phyloP scores from a whole-genome alignment of 1,284 basidiomycete genomes.

The Microbotryum violaceum region DNA sequence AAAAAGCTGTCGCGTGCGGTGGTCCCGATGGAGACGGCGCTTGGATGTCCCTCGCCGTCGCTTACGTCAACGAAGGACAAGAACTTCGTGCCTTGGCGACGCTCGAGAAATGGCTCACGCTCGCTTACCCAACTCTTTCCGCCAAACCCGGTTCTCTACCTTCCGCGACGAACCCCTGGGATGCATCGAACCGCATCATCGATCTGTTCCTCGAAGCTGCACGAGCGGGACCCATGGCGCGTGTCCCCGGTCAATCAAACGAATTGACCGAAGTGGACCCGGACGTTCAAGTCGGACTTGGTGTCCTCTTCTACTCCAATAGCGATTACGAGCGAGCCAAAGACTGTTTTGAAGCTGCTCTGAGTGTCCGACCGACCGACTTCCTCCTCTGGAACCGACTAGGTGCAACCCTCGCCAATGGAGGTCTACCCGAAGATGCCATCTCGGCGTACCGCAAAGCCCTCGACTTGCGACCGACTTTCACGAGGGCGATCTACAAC shows the following conservation, averaged over 20 bases:
- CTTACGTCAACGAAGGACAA: conserved; percentile 92
- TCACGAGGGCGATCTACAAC: conserved; percentile 95
- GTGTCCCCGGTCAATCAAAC: conserved; percentile 33
- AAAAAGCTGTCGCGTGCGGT: conserved; percentile 55
- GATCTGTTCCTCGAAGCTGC: conserved; percentile 80
- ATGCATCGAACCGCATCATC: conserved; percentile 70
- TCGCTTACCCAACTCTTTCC: conserved; percentile 57
- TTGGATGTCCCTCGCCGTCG: conserved; percentile 88
- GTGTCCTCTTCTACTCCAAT: conserved; percentile 80
- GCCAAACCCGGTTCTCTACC: conserved; percentile 45
- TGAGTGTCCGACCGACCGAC: conserved; percentile 82
- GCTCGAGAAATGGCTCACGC: conserved; percentile 76
- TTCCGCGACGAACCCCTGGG: conserved; percentile 56
- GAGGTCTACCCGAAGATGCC: conserved; percentile 88
- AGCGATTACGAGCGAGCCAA: conserved; percentile 84
- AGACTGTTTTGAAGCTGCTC: conserved; percentile 87
- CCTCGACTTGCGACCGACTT: conserved; percentile 85
- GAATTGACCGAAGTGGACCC: conserved; percentile 74
- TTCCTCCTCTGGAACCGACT: conserved; percentile 94
- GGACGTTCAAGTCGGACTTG: conserved; percentile 88
- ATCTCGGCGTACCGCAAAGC: conserved; percentile 91
- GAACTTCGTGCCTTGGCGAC: conserved; percentile 82
- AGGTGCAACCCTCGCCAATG: conserved; percentile 92
- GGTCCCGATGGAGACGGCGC: conserved; percentile 57
- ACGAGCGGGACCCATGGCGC: conserved; percentile 46